Percentiles rank a stretch among this genome's conserved stretches.
Conservation (phyloP, 2,329 filamentous ascomycete species). For the Gaeumannomyces tritici region DNA sequence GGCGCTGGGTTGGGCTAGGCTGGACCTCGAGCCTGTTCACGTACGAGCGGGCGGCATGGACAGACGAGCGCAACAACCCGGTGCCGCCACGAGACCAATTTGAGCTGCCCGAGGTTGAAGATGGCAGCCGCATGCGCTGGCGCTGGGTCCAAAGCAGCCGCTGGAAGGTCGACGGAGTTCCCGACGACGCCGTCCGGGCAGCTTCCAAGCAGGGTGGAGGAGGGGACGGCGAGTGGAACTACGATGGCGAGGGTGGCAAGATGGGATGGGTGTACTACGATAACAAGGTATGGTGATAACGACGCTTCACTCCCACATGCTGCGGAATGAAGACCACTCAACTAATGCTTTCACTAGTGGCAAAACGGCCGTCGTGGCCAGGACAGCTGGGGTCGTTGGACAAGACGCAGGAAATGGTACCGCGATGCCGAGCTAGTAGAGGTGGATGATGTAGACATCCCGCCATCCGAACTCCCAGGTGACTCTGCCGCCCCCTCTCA, state of each 20-base stretch:
- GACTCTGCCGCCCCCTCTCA: conserved; percentile 18
- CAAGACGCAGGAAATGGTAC: conserved; percentile 88
- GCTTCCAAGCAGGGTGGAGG: conserved; percentile 18
- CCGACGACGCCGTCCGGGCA: conserved; percentile 34
- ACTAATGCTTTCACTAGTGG: conserved; percentile 49
- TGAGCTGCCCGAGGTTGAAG: conserved; percentile 51
- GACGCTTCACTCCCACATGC: not conserved
- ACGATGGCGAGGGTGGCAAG: conserved; percentile 50
- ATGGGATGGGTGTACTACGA: conserved; percentile 97
- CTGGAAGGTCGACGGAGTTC: conserved; percentile 76
- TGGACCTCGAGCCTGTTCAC: conserved; percentile 90
- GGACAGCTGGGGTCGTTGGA: conserved; percentile 94
- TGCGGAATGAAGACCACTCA: not conserved
- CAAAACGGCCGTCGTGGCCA: conserved; percentile 72
- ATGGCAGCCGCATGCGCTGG: conserved; percentile 47
- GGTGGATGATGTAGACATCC: conserved; percentile 25
- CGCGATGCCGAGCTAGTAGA: conserved; percentile 97
- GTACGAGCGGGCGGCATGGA: conserved; percentile 86
- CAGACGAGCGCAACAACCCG: conserved; percentile 84
- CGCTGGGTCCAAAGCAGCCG: conserved; percentile 77
- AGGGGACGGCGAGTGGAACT: conserved; percentile 28
- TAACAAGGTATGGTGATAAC: conserved; percentile 60
- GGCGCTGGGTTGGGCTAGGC: conserved; percentile 84
- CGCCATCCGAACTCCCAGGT: conserved; percentile 7
- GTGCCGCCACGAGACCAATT: conserved; percentile 66